These are phyloP conservation scores for Gloeopeniophorella convolvens DNA, from an alignment of 768 basidiomycete genomes.

Conservation along the genomic window DNA sequence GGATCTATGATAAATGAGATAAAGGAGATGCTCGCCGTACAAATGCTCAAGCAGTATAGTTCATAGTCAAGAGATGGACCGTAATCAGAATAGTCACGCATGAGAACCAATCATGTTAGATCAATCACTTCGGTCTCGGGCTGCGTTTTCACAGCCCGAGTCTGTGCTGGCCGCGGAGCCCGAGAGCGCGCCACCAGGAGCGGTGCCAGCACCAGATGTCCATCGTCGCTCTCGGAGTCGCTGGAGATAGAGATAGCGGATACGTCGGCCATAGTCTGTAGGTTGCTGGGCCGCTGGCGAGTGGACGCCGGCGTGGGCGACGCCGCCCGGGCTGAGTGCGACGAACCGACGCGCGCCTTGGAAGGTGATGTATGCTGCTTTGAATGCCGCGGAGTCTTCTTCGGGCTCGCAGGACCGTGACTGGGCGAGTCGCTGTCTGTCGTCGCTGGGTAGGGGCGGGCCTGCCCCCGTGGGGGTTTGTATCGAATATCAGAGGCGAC, in stretches of 20 bases:
- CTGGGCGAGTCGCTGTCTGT: too few species aligned
- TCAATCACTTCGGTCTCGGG: conserved; percentile 33
- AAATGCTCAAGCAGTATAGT: too few species aligned
- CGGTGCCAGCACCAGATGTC: conserved; percentile 17
- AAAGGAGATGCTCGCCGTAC: too few species aligned
- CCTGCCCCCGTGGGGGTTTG: background rate
- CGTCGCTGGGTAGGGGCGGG: background rate
- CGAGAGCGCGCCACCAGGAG: conserved; percentile 25
- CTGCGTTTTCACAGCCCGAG: background rate
- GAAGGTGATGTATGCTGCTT: background rate
- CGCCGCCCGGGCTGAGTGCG: background rate
- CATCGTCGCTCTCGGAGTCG: conserved; percentile 28
- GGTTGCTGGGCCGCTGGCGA: background rate
- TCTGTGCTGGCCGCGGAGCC: background rate
- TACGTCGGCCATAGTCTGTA: conserved; percentile 8
- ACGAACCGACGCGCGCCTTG: background rate
- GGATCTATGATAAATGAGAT: too few species aligned
- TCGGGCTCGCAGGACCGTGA: too few species aligned
- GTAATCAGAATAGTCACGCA: background rate
- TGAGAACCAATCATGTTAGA: conserved; percentile 29
- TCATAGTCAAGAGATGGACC: too few species aligned
- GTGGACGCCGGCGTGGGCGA: background rate
- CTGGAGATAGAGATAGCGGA: conserved; percentile 36
- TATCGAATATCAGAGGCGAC: background rate
- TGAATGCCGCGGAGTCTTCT: background rate